These are phyloP conservation scores for Podaxis mareebaensis DNA, from an alignment of 768 basidiomycete genomes.

Conservation along the genomic window DNA sequence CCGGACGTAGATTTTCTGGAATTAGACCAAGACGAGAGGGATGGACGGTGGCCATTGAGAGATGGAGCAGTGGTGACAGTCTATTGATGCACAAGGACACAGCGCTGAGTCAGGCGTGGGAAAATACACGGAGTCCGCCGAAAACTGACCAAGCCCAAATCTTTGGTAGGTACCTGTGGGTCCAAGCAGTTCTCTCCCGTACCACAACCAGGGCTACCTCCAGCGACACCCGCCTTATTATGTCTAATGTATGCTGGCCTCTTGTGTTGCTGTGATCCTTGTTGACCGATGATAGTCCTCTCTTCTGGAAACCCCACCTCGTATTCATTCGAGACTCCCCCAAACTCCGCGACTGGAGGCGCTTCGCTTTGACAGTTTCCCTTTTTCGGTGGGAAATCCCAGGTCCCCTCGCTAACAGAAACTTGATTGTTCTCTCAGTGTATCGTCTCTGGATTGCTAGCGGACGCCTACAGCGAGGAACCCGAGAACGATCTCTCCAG, in stretches of 20 bases:
- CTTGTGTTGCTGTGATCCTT: background rate
- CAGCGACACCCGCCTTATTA: constrained; percentile 3
- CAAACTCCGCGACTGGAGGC: constrained; percentile 4
- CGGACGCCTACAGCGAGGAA: background rate
- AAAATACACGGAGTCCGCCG: background rate
- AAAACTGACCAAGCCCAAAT: background rate
- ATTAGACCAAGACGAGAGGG: constrained; percentile 72
- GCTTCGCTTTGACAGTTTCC: constrained; percentile 1
- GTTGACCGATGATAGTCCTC: background rate
- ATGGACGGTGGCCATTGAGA: constrained; percentile 68
- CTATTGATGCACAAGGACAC: background rate
- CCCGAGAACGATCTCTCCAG: background rate
- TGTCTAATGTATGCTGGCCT: background rate
- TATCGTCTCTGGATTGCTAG: background rate
- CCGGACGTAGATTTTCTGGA: constrained; percentile 38
- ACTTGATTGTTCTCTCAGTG: background rate
- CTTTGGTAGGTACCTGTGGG: background rate
- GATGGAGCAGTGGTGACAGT: background rate
- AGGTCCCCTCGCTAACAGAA: background rate
- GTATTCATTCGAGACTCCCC: background rate
- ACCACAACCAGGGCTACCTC: constrained; percentile 6
- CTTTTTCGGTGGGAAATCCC: background rate
- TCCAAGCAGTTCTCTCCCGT: constrained; percentile 1
- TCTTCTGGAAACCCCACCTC: background rate
- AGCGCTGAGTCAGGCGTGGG: background rate